Base-by-base conservation (phyloP, 768 basidiomycete species). In the Pluteus cervinus region DNA sequence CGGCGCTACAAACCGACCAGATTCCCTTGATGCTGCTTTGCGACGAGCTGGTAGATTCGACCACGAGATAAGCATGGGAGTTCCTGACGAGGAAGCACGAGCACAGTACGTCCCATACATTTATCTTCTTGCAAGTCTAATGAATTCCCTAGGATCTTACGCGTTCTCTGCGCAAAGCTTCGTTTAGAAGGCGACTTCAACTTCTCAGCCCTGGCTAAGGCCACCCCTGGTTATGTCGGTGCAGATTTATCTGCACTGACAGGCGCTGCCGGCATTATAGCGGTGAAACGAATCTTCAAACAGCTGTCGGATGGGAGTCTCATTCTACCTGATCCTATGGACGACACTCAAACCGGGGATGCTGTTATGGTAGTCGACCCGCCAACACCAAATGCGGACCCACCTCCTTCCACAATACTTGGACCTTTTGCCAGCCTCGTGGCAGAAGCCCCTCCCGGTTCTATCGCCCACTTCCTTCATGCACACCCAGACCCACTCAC, bases 21-120 rank as follows among this genome's bases (percentile, higher is more conserved):
- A 98, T 54, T 86, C 93, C 4, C 70, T 98, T 5, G 96, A 99
- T 57, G 79, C 92, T 0, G 96, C 96, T 0, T 68, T 99, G 12
- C 77, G 94, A 22, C 72, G 93, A 39, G 94, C 93, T 4, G 96
- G 96, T 4, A 66, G 96, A 23, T 99, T 99, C 43, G 96, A 98
- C 54, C 89, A 93, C 48, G 96, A 99, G 61, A 97, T 99, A 34
- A 85, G 87, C 35, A 92, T 98, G 87, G 87, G 87, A 9, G 94
- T 99, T 3, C 96, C 96, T 2, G 90, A 93, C 49, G 86, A 96
- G 43, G 80, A 80, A 38, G 92, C 84, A 0, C 70, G 96, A 40
- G 83, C 85, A 44, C 85, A 92, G 94, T 97, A 40, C 48, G 82
- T 65, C 20, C 7, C 36, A 23, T 14, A 10, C 17, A 17, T 17